Percentiles rank a stretch among this genome's conserved stretches.
Evolutionary conservation across 208 protist genomes (phyloP).

Genomic region (Crithidia brevicula): DNA sequence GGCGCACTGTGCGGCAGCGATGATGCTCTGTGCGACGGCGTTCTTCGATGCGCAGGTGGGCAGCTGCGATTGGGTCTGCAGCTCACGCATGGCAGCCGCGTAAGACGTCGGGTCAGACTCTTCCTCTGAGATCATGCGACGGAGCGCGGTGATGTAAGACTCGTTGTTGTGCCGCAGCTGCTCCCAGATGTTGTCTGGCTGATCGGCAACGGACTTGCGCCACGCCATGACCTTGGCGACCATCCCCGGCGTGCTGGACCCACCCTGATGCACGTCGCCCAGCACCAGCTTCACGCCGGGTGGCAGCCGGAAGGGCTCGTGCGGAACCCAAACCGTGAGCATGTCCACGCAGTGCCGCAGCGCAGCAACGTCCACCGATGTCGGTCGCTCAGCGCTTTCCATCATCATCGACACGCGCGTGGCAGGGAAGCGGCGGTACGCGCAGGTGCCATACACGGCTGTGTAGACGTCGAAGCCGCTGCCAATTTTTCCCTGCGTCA

Average conservation of each 20-base stretch:
- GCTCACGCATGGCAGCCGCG: slow-evolving; percentile 33
- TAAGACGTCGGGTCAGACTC: slow-evolving; percentile 25
- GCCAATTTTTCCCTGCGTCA: slow-evolving; percentile 96
- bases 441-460: slow-evolving; percentile 93
- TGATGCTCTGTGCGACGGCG: slow-evolving; percentile 42
- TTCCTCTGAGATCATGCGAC: slow-evolving; percentile 32
- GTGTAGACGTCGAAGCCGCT: slow-evolving; percentile 97
- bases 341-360: slow-evolving; percentile 62
- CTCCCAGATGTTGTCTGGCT: slow-evolving; percentile 73
- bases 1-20: slow-evolving; percentile 49
- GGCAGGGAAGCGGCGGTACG: slow-evolving; percentile 91
- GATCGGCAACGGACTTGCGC: slow-evolving; percentile 55
- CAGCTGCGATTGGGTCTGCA: slow-evolving; percentile 18
- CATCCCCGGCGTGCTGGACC: slow-evolving; percentile 95
- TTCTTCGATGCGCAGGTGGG: slow-evolving; percentile 2
- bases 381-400: slow-evolving; percentile 37
- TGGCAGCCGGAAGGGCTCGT: slow-evolving; percentile 78
- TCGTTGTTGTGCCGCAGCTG: slow-evolving; percentile 70
- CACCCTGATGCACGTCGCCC: slow-evolving; percentile 89
- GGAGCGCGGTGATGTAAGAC: slow-evolving; percentile 64
- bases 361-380: slow-evolving; percentile 40
- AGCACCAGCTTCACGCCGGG: slow-evolving; percentile 86
- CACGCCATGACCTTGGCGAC: slow-evolving; percentile 93
- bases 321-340: slow-evolving; percentile 64
- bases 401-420: slow-evolving; percentile 63